A percentile compares a stretch with the other conserved stretches of the same genome.
These are phyloP conservation scores for Maudiozyma saulgeensis DNA, from an alignment of 805 yeast species.

Conservation along the genomic window DNA sequence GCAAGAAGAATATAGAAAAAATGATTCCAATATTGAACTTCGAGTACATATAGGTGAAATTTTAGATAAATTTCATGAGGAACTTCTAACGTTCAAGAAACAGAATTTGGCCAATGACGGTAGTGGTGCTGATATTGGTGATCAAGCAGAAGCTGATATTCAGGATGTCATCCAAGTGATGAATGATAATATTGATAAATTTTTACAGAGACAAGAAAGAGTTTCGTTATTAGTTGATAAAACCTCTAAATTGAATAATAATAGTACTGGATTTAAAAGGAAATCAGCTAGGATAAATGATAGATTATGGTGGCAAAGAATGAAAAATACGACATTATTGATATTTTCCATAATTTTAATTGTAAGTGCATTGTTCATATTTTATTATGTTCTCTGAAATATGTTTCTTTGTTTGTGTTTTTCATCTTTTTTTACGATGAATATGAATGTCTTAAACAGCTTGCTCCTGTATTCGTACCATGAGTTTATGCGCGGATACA, in stretches of 20 bases:
- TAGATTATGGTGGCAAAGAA: conserved; percentile 60
- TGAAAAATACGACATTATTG: conserved; percentile 26
- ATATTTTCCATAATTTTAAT: conserved; percentile 16
- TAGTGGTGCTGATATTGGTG: conserved; percentile 5
- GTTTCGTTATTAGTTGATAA: conserved; percentile 65
- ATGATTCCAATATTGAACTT: conserved; percentile 17
- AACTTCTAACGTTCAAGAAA: conserved; percentile 17
- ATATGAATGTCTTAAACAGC: not conserved
- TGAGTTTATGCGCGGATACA: too few relatives aligned
- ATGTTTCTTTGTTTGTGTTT: not conserved
- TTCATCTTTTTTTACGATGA: not conserved
- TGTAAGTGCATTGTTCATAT: conserved; percentile 17
- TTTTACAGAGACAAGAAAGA: conserved; percentile 71
- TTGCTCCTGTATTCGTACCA: not conserved
- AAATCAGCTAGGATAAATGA: conserved; percentile 55
- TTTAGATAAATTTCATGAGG: conserved; percentile 24
- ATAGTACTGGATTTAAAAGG: conserved; percentile 60
- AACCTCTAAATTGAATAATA: conserved; percentile 61
- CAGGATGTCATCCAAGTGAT: conserved; percentile 27
- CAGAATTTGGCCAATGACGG: not conserved
- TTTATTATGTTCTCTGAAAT: conserved; percentile 9
- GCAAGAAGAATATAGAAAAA: conserved; percentile 10
- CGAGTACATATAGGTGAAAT: conserved; percentile 19
- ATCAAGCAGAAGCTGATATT: conserved; percentile 23
- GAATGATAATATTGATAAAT: conserved; percentile 33